Evolutionary conservation across 495 filamentous ascomycete genomes (phyloP), one percentile per base, ranked within the genome.

Genomic region (Penicillium atrosanguineum): DNA sequence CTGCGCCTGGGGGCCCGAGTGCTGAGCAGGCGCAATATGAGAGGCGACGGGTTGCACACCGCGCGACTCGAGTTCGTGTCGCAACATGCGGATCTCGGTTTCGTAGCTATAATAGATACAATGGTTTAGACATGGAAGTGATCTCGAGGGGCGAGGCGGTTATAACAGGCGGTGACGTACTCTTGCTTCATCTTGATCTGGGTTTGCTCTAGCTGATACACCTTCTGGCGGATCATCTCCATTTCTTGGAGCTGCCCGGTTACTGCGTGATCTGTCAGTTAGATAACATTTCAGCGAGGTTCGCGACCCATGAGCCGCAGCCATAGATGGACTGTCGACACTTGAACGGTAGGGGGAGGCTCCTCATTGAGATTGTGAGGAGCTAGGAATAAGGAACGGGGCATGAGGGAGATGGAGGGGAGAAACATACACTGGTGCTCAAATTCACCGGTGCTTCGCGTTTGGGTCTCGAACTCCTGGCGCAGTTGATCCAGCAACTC

Each of bases 401-500:
- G 31, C 25, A 47, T 23, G 14, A 23, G 29, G 7, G 44, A 23
- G 23, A 19, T 4, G 26, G 18, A 21, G 6, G 34, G 36, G 44
- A 16, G 25, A 39, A 15, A 84, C 93, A 75, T 83, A 97, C 94
- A 85, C 67, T 92, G 88, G 63, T 91, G 87, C 56, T 98, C 93
- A 69, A 87, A 93, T 50, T 90, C 88, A 63, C 86, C 86, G 62
- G 79, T 86, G 63, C 61, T 87, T 79, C 61, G 84, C 78, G 85
- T 78, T 67, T 96, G 88, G 52, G 74, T 83, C 51, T 97, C 94
- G 61, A 96, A 98, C 71, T 98, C 94, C 67, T 79, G 75, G 59
- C 95, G 85, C 57, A 98, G 83, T 60, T 91, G 85, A 40, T 97
- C 93, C 62, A 98, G 77, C 57, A 97, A 81, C 76, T 98, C 94